Base-by-base conservation (phyloP, 352 stramenopile species). In the Pythium sp. region DNA sequence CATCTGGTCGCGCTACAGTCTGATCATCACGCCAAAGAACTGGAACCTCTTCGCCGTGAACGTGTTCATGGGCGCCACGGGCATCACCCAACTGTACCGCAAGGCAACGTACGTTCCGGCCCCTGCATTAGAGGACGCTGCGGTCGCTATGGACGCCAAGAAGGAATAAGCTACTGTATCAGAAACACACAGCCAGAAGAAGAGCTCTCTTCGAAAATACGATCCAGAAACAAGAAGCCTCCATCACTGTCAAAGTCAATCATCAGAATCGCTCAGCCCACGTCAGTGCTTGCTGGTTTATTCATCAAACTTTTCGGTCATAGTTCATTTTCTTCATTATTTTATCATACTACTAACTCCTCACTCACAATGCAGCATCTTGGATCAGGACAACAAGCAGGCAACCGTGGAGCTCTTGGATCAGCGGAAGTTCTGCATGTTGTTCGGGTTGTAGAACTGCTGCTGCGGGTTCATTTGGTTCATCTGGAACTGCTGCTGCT, bases 31-130 rank as follows among this genome's bases (percentile, higher is more conserved):
- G 34, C 90, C 91, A 32, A 88, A 93, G 72, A 97, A 97, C 82
- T 97, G 91, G 83, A 97, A 96, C 72, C 77, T 97, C 18, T 93
- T 97, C 67, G 76, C 83, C 1, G 91, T 97, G 53, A 97, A 97
- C 70, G 74, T 94, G 32, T 94, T 96, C 65, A 97, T 97, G 86
- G 89, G 80, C 47, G 84, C 76, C 71, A 97, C 90, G 55, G 91
- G 91, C 3, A 73, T 93, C 47, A 80, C 76, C 72, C 90, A 97
- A 75, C 79, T 97, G 71, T 93, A 82, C 68, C 85, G 89, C 70
- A 95, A 95, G 72, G 76, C 79, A 62, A 79, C 72, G 76, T 88
- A 87, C 55, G 67, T 73, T 24, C 69, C 65, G 5, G 30, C 28
- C 26, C 58, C 58, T 11, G 58, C 58, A 51, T 41, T 63, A 47